Conservation (phyloP, 2,329 filamentous ascomycete genomes). For the Fusarium napiforme region DNA sequence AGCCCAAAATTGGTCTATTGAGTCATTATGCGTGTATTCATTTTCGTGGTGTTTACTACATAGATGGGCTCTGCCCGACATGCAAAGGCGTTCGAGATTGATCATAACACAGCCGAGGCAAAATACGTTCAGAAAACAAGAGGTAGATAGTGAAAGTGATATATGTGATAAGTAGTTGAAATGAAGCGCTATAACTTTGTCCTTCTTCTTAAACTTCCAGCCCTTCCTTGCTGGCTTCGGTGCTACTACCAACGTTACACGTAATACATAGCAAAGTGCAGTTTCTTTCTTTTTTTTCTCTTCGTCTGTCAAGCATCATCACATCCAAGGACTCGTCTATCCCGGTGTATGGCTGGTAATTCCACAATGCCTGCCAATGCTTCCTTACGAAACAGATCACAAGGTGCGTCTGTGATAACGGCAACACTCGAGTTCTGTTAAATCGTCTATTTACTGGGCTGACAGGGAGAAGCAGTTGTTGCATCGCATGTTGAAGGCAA, state of each 20-base stretch:
- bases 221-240: conserved; percentile 16
- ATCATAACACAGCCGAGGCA: neutral
- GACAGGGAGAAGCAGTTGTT: conserved; percentile 31
- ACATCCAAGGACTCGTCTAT: conserved; percentile 14
- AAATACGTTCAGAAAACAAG: neutral
- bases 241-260: conserved; percentile 23
- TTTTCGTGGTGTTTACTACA: neutral
- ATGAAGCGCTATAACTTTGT: conserved; percentile 33
- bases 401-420: conserved; percentile 3
- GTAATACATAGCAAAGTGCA: conserved; percentile 39
- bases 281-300: conserved; percentile 29
- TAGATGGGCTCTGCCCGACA: neutral
- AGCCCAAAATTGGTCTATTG: neutral
- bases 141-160: conserved; percentile 28
- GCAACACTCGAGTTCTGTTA: conserved; percentile 15
- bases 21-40: neutral
- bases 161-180: conserved; percentile 37
- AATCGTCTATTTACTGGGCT: conserved; percentile 22
- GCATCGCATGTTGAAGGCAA: conserved; percentile 42
- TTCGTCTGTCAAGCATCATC: conserved; percentile 14
- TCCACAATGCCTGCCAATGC: conserved; percentile 14
- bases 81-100: neutral
- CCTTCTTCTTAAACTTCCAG: conserved; percentile 24
- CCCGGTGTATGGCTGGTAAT: conserved; percentile 14
- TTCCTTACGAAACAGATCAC: conserved; percentile 14